Conservation (phyloP, 2,329 filamentous ascomycete species). For the Pseudocercospora crystallina region DNA sequence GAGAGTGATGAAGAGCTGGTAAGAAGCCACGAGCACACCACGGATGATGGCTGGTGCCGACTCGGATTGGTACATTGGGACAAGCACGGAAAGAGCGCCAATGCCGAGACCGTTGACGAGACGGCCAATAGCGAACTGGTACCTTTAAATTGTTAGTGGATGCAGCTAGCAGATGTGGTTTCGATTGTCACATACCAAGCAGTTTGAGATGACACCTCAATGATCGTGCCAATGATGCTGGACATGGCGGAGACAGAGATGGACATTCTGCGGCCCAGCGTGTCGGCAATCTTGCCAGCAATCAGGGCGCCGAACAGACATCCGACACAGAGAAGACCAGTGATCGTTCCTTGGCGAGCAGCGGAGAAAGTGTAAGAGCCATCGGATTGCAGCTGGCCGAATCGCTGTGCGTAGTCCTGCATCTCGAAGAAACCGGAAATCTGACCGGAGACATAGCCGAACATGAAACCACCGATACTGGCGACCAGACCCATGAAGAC, state of each 20-base stretch:
- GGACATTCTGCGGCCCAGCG: slow-evolving; percentile 48
- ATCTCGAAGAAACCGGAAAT: slow-evolving; percentile 51
- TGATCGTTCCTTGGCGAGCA: slow-evolving; percentile 40
- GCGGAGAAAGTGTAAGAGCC: slow-evolving; percentile 39
- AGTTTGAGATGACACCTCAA: slow-evolving; percentile 43
- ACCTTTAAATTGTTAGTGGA: background rate
- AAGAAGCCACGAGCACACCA: slow-evolving; percentile 59
- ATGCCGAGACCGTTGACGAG: slow-evolving; percentile 46
- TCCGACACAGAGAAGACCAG: slow-evolving; percentile 46
- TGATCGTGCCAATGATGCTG: slow-evolving; percentile 44
- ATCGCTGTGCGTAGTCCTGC: slow-evolving; percentile 56
- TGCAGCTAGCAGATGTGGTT: background rate
- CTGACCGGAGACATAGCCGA: slow-evolving; percentile 55
- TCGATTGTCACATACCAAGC: slow-evolving; percentile 31
- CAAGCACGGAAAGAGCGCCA: slow-evolving; percentile 53
- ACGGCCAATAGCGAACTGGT: slow-evolving; percentile 49
- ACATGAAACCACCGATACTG: slow-evolving; percentile 55
- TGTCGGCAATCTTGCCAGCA: slow-evolving; percentile 54
- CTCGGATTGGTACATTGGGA: slow-evolving; percentile 68
- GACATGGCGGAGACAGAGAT: slow-evolving; percentile 51
- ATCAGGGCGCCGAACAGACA: slow-evolving; percentile 44
- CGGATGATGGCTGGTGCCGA: slow-evolving; percentile 62
- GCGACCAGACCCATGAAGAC: slow-evolving; percentile 57
- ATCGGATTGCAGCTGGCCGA: slow-evolving; percentile 48
- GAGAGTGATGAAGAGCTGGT: slow-evolving; percentile 48